Evolutionary conservation across 2,329 filamentous ascomycete species (phyloP).

Genomic region (Trichophyton equinum): DNA sequence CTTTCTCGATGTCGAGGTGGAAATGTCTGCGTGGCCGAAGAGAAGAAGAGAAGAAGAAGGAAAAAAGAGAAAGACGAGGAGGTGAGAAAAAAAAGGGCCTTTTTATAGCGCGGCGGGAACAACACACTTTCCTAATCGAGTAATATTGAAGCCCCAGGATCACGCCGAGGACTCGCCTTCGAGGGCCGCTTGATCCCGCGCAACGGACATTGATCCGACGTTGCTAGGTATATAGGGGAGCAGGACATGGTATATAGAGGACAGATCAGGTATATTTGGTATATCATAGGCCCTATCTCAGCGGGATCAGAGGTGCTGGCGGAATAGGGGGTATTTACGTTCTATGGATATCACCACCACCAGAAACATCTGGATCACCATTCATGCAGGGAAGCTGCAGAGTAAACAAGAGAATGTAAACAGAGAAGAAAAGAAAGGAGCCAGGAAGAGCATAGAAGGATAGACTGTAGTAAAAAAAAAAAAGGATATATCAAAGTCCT

Average conservation of each 20-base stretch:
- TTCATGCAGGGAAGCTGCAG: not conserved
- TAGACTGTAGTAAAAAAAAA: not conserved
- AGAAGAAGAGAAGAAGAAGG: conserved; percentile 4
- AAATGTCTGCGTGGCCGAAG: conserved; percentile 6
- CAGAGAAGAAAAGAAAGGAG: not conserved
- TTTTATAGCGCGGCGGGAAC: not conserved
- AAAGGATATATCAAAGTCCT: not conserved
- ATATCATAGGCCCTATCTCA: not conserved
- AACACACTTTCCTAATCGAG: not conserved
- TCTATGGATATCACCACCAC: not conserved
- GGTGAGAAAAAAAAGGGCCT: conserved; percentile 6
- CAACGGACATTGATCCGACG: not conserved
- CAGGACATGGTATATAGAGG: not conserved
- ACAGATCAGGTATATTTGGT: not conserved
- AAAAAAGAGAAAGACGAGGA: conserved; percentile 6
- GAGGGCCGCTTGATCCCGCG: not conserved
- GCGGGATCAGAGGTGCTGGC: too few species aligned
- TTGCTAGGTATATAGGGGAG: not conserved
- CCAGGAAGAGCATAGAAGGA: not conserved
- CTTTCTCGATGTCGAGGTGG: not conserved
- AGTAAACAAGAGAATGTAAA: not conserved
- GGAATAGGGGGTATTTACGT: not conserved
- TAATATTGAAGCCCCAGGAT: conserved; percentile 4
- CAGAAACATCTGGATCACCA: not conserved
- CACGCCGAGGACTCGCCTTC: not conserved